Evolutionary conservation across 1,284 basidiomycete genomes (phyloP).

Genomic region (Ustilago vetiveriae): DNA sequence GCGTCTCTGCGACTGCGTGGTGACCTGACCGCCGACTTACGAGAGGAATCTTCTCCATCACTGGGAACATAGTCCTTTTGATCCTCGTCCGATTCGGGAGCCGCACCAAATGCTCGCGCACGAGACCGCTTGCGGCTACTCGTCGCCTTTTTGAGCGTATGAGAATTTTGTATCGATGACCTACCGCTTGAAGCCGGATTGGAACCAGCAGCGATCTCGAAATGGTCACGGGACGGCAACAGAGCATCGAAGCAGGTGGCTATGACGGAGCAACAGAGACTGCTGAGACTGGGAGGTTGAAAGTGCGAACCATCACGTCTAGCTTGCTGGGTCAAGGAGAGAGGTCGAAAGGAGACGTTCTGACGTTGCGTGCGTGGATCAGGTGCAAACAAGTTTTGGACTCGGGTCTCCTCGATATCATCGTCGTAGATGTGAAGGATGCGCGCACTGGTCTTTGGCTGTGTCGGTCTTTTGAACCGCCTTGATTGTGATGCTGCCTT

Average conservation of each 20-base stretch:
- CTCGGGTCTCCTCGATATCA: slow-evolving; percentile 27
- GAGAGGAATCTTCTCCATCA: slow-evolving; percentile 5
- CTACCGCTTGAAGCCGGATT: neutral
- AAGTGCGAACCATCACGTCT: slow-evolving; percentile 17
- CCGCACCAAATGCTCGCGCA: slow-evolving; percentile 27
- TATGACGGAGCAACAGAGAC: slow-evolving; percentile 21
- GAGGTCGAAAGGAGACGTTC: slow-evolving; percentile 28
- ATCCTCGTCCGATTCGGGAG: slow-evolving; percentile 30
- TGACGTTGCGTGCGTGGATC: slow-evolving; percentile 14
- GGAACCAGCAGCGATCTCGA: slow-evolving; percentile 15
- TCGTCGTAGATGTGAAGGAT: slow-evolving; percentile 27
- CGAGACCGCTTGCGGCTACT: slow-evolving; percentile 14
- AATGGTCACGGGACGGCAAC: slow-evolving; percentile 28
- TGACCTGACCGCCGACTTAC: neutral
- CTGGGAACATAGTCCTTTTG: slow-evolving; percentile 35
- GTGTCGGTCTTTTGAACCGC: slow-evolving; percentile 7
- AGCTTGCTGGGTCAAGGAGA: slow-evolving; percentile 21
- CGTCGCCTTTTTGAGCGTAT: neutral
- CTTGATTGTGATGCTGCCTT: neutral
- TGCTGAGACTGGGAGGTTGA: slow-evolving; percentile 14
- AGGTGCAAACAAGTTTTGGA: slow-evolving; percentile 35
- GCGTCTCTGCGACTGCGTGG: slow-evolving; percentile 3
- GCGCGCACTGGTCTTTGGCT: slow-evolving; percentile 28
- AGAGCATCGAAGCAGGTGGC: slow-evolving; percentile 32
- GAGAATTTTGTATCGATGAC: slow-evolving; percentile 3